Base-by-base conservation (phyloP, 805 yeast species). In the Naumovozyma baii region DNA sequence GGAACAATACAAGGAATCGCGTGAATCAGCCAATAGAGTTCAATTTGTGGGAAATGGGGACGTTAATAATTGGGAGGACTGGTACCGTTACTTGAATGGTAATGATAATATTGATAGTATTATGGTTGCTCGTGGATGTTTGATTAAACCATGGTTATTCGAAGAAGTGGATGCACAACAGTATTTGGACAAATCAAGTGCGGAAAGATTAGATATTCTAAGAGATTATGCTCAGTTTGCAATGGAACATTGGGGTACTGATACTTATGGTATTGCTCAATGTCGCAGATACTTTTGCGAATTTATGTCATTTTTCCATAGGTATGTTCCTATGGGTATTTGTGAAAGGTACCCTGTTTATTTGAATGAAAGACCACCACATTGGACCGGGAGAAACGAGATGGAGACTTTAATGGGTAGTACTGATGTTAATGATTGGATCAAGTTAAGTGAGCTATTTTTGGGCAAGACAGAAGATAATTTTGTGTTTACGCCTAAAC, bases 131-230 rank as follows among this genome's bases (percentile, higher is more conserved):
- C 74, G 99, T 55, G 98, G 97, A 40, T 97, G 97, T 2, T 72
- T 92, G 48, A 88, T 92, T 59, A 92, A 92, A 64, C 99, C 99
- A 28, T 92, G 99, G 99, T 84, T 92, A 38, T 92, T 90, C 51
- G 96, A 92, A 66, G 99, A 92, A 64, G 75, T 92, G 41, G 94
- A 90, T 42, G 70, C 90, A 5, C 77, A 79, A 52, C 97, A 92
- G 62, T 79, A 86, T 59, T 63, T 92, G 46, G 99, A 92, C 61
- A 92, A 90, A 65, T 69, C 85, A 2, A 80, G 95, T n/a, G 68
- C 80, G 16, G 96, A 92, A 63, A 75, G 99, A 61, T 72, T 92
- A 41, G 94, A 80, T 29, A 74, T 81, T 33, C 61, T 90, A 52
- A 68, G 69, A 46, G 72, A 70, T 38, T 92, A 78, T 57, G 77